Evolutionary conservation across 352 stramenopile genomes (phyloP), one percentile per base, ranked within the genome.

Genomic region (Plasmopara muralis): DNA sequence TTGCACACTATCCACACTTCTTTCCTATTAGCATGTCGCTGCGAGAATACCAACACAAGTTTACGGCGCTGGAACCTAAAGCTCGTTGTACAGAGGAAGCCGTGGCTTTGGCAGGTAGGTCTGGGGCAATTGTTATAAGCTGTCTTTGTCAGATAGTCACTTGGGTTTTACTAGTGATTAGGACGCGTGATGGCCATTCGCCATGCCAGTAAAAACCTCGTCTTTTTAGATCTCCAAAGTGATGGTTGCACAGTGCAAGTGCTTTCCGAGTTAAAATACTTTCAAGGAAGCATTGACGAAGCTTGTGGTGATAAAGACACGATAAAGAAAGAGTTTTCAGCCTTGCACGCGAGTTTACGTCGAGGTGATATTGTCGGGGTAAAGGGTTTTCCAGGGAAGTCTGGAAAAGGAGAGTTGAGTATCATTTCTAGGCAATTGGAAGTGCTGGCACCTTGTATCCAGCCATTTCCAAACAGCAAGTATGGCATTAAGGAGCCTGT

Each of bases 391-490:
- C 82, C 82, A 1, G 82, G 82, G 43, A 89, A 89, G 52, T 90
- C 82, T 2, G 77, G 77, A 9, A 92, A 89, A 53, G 82, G 82
- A 33, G 78, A 92, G 59, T 66, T 92, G n/a, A 92, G 82, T 53
- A 77, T 92, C 55, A 85, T 92, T 45, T 74, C 82, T 33, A 73
- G 70, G n/a, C 64, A 90, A 47, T 77, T 99, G 28, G 49, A 81
- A 50, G 72, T 99, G 25, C 74, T 99, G 4, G 95, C 93, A 34
- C 96, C 96, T 14, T 99, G 96, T 69, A 79, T 99, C 47, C 72
- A 85, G 52, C 76, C 77, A 4, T 77, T 91, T 40, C 81, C 81
- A 7, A 89, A 88, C 47, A 76, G 67, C 82, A 99, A 90, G 92
- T 99, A 97, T 74, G 98, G 61, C 81, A 96, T 92, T 12, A 96